Evolutionary conservation across 2,329 filamentous ascomycete genomes (phyloP), one percentile per base, ranked within the genome.

Genomic region (Trichophyton simii): DNA sequence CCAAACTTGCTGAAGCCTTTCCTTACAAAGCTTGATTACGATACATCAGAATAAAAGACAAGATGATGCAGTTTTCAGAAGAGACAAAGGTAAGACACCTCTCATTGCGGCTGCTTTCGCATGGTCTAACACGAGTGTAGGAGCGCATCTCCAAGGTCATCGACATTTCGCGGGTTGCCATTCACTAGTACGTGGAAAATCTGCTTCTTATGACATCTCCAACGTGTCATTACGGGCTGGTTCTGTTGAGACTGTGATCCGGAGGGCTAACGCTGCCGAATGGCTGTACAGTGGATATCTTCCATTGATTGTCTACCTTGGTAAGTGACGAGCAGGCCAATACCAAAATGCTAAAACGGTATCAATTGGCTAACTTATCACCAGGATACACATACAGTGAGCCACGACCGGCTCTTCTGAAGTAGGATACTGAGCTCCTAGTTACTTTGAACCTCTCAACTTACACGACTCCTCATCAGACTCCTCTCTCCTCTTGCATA

Each of bases 61-160:
- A 38, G 67, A 81, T 75, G 73, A 81, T 83, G 71, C 80, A 82
- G 68, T 86, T 97, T 67, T 97, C 94, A 59, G 94, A 99, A 78
- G 94, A 99, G 80, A 91, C 91, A 72, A 97, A 97, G 87, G 92
- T 95, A 31, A 57, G 71, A 60, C 41, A 18, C 42, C 44, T 34
- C 4, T 18, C n/a, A 3, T 38, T 3, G 34, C 34, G 18, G 36
- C 38, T 58, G 34, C 3, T 25, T 55, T 15, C 15, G 48, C 42
- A 7, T 31, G 28, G 34, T 18, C 20, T 34, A 8, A 55, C 34
- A 55, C 5, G 18, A 31, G n/a, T 59, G 34, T 70, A 96, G 92
- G 94, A 99, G 87, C 91, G 94, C 82, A 96, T 99, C 78, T 87
- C 89, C 72, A 92, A 91, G 82, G 83, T 97, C 79, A 94, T 99